Percentiles rank a stretch among this genome's conserved stretches.
These are phyloP conservation scores for Apiotrichum akiyoshidainum DNA, from an alignment of 1,284 basidiomycete species.

Conservation along the genomic window DNA sequence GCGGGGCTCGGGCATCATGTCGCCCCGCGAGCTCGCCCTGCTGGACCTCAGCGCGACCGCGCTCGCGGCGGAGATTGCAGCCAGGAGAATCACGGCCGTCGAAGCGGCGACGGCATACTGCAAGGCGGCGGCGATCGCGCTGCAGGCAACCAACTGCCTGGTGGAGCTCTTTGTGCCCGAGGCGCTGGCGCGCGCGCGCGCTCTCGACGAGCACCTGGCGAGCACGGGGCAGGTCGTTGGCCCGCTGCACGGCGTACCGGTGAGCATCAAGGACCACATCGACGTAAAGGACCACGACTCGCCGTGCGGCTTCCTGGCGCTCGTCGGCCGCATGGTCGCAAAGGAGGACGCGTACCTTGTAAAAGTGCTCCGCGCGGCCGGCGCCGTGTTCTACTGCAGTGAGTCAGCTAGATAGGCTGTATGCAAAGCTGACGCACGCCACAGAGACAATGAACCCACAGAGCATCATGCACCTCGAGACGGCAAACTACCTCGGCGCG, in stretches of 20 bases:
- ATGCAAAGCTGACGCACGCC: slow-evolving; percentile 52
- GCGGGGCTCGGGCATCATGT: slow-evolving; percentile 57
- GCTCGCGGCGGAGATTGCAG: background rate
- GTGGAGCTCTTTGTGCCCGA: slow-evolving; percentile 65
- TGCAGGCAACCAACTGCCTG: slow-evolving; percentile 59
- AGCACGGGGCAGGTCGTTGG: slow-evolving; percentile 55
- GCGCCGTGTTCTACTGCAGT: slow-evolving; percentile 27
- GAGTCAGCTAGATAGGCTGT: slow-evolving; percentile 13
- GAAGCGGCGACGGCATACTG: slow-evolving; percentile 31
- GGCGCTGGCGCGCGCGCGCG: slow-evolving; percentile 58
- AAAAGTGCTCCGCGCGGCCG: slow-evolving; percentile 25
- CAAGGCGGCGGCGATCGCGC: slow-evolving; percentile 29
- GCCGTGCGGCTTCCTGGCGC: slow-evolving; percentile 22
- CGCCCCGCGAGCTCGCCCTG: slow-evolving; percentile 61
- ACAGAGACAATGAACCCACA: slow-evolving; percentile 29
- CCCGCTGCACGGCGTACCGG: slow-evolving; percentile 62
- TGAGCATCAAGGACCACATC: slow-evolving; percentile 58
- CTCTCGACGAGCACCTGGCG: slow-evolving; percentile 59
- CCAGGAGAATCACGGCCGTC: slow-evolving; percentile 12
- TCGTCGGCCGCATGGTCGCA: slow-evolving; percentile 19
- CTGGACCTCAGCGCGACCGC: background rate
- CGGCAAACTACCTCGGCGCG: slow-evolving; percentile 34
- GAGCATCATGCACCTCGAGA: slow-evolving; percentile 35
- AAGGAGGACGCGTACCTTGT: slow-evolving; percentile 20
- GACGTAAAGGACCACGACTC: slow-evolving; percentile 45